These are phyloP conservation scores for Balakata baccata DNA, from an alignment of 345 rosid genomes.

Conservation along the genomic window DNA sequence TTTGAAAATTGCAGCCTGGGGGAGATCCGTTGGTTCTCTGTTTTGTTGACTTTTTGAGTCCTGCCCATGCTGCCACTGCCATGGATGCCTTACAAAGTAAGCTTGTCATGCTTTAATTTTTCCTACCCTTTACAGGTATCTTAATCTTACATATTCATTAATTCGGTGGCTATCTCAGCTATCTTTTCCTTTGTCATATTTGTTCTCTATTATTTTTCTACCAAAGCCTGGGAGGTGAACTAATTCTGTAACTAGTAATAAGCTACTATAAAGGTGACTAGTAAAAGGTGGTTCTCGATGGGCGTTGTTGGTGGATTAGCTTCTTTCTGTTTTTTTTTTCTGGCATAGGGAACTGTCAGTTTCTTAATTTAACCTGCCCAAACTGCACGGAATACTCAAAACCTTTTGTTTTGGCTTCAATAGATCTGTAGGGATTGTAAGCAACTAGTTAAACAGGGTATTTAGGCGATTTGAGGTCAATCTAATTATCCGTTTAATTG, in stretches of 20 bases:
- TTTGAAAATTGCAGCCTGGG: constrained; percentile 47
- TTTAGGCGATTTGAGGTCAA: background rate
- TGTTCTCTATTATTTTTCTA: background rate
- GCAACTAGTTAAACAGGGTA: too few relatives aligned
- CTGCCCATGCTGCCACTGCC: constrained; percentile 67
- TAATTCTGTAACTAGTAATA: background rate
- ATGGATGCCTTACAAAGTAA: constrained; percentile 72
- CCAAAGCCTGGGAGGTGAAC: background rate
- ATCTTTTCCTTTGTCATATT: background rate
- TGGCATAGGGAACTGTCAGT: background rate
- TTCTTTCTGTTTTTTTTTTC: background rate
- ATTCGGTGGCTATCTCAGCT: background rate
- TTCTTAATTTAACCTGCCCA: background rate
- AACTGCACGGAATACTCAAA: constrained; percentile 1
- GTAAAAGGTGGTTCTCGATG: background rate
- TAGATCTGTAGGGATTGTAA: background rate
- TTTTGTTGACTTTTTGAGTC: constrained; percentile 68
- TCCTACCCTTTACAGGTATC: background rate
- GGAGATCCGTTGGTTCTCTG: constrained; percentile 55
- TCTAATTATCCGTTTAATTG: background rate
- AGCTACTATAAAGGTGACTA: background rate
- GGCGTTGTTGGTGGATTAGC: background rate
- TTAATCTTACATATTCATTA: background rate
- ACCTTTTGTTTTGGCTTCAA: background rate
- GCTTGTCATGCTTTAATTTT: constrained; percentile 10